Evolutionary conservation across 192 early-diverging fungal genomes (phyloP).

Genomic region (Chytriomyces hyalinus): DNA sequence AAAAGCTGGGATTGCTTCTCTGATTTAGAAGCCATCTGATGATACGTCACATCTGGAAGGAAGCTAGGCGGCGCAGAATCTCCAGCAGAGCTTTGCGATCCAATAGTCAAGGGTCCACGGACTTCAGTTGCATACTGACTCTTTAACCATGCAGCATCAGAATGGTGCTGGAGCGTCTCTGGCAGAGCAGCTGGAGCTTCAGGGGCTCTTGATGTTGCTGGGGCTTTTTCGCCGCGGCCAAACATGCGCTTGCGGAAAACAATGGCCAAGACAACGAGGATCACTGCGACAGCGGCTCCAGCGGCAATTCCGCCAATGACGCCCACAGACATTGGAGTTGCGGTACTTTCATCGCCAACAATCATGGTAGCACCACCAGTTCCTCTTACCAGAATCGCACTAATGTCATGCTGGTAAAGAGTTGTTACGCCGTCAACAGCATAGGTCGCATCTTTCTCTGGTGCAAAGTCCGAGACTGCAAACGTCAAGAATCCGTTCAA

Average conservation of each 20-base stretch:
- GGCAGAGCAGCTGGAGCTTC: neutral
- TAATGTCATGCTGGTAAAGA: slow-evolving; percentile 17
- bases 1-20: no score
- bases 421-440: neutral
- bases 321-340: neutral
- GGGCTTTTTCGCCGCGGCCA: neutral
- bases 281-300: neutral
- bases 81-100: no score
- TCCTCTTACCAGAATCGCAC: neutral
- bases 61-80: no score
- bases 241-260: neutral
- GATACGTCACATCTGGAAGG: no score
- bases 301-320: neutral
- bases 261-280: neutral
- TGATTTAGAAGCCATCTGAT: no score
- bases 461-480: slow-evolving; percentile 7
- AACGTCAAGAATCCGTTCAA: slow-evolving; percentile 8
- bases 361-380: neutral
- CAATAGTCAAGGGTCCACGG: neutral
- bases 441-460: neutral
- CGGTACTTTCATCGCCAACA: neutral
- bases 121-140: neutral
- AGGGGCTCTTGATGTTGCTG: neutral
- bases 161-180: neutral
- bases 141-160: neutral